Evolutionary conservation across 2,329 filamentous ascomycete species (phyloP).

Genomic region (Venturia pyrina): DNA sequence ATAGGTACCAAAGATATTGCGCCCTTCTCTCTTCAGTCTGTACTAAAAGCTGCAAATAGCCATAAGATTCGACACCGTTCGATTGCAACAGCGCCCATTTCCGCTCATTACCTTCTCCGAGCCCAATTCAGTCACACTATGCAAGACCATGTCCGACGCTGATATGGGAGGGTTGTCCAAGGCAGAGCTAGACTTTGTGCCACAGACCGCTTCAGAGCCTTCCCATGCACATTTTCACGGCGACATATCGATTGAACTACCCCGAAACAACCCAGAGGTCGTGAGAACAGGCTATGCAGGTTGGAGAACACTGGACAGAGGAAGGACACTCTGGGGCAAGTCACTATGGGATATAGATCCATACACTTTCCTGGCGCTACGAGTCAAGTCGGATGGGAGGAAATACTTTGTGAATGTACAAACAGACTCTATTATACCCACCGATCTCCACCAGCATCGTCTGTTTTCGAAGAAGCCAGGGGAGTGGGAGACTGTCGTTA

Average conservation of each 20-base stretch:
- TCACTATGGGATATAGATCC: conserved; percentile 82
- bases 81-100: conserved; percentile 52
- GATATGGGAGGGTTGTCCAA: conserved; percentile 81
- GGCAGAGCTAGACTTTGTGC: conserved; percentile 58
- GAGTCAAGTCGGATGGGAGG: conserved; percentile 81
- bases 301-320: conserved; percentile 72
- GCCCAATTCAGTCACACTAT: conserved; percentile 31
- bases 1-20: conserved; percentile 35
- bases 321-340: conserved; percentile 73
- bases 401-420: conserved; percentile 94
- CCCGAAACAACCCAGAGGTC: conserved; percentile 60
- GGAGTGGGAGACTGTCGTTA: conserved; percentile 89
- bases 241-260: conserved; percentile 76
- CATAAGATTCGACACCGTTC: conserved; percentile 59
- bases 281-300: conserved; percentile 79
- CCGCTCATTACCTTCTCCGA: conserved; percentile 54
- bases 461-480: conserved; percentile 69
- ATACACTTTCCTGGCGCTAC: conserved; percentile 77
- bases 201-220: conserved; percentile 34
- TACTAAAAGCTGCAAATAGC: conserved; percentile 37
- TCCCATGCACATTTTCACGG: conserved; percentile 78
- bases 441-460: conserved; percentile 93
- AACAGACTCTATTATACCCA: conserved; percentile 84
- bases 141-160: conserved; percentile 75
- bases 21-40: conserved; percentile 23